Conservation (phyloP, 2,329 filamentous ascomycete species). For the Magnaporthiopsis rhizophila region DNA sequence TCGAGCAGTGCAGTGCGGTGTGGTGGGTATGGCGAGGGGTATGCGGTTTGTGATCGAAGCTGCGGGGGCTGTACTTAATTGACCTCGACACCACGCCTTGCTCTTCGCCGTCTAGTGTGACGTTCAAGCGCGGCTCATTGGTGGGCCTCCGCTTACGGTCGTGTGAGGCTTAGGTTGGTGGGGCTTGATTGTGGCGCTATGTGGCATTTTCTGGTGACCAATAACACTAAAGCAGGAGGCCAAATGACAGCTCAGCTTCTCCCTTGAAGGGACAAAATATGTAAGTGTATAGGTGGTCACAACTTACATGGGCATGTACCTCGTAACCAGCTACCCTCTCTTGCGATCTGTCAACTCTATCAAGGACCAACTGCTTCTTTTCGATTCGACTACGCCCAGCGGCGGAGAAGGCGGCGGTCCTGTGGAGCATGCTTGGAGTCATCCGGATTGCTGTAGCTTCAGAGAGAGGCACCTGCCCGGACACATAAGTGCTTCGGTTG, state of each 20-base stretch:
- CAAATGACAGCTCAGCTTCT: too few relatives aligned
- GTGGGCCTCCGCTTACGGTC: too few relatives aligned
- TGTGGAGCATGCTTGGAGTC: background rate
- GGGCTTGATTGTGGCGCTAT: background rate
- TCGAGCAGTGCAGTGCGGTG: constrained; percentile 1
- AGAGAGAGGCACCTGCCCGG: background rate
- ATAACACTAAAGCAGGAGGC: background rate
- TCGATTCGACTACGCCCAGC: background rate
- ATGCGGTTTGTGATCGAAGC: background rate
- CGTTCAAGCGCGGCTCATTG: background rate
- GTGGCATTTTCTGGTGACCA: background rate
- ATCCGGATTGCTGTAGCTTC: background rate
- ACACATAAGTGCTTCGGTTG: background rate
- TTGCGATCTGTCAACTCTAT: background rate
- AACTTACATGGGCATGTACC: background rate
- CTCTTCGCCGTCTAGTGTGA: background rate
- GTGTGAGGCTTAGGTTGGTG: too few relatives aligned
- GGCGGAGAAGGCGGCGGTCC: background rate
- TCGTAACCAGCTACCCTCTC: background rate
- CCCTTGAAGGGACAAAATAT: too few relatives aligned
- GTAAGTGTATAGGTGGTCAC: background rate
- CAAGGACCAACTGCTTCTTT: background rate
- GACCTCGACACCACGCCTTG: too few relatives aligned
- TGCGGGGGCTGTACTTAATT: background rate
- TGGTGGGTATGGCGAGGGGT: background rate